Evolutionary conservation across 306 rosid genomes (phyloP), one percentile per base, ranked within the genome.

Genomic region (Rosa rugosa): DNA sequence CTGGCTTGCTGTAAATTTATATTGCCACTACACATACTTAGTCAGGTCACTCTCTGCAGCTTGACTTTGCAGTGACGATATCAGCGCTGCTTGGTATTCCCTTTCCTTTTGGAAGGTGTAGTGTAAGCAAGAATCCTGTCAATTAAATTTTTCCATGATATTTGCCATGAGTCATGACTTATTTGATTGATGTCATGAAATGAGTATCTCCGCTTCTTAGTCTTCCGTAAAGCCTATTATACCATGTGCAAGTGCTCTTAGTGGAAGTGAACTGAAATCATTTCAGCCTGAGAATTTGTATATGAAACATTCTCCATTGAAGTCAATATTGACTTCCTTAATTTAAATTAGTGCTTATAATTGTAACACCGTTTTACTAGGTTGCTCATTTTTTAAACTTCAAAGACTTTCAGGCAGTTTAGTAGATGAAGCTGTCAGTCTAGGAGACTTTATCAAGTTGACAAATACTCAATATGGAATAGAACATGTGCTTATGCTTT

Each of bases 81-180:
- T 91, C 99, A 53, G 97, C 96, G 2, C 83, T 92, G 88, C 91
- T 95, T 74, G 99, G 98, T 75, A 78, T 95, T 74, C 98, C 99
- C 22, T 92, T 95, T 86, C 99, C 99, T 82, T 92, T 86, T 75
- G 99, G 98, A 92, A 95, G 99, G 99, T 95, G 96, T 86, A 87
- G 92, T 91, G 88, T 92, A 95, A 92, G 91, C 89, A 84, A 31
- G 36, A 31, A 31, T 81, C 88, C 41, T 83, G 69, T 85, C 82
- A 80, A 41, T 77, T 67, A 73, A 63, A 66, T 84, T 75, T 67
- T 72, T 46, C 76, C 75, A 59, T 22, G 59, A 12, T 76, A 54
- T 68, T 64, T 73, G 59, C 63, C 71, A 77, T 69, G 66, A 72
- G 59, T 75, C 25, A 75, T 38, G 57, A 66, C 72, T 66, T 57